These are phyloP conservation scores for Mycena galopus DNA, from an alignment of 768 basidiomycete species.

Conservation along the genomic window DNA sequence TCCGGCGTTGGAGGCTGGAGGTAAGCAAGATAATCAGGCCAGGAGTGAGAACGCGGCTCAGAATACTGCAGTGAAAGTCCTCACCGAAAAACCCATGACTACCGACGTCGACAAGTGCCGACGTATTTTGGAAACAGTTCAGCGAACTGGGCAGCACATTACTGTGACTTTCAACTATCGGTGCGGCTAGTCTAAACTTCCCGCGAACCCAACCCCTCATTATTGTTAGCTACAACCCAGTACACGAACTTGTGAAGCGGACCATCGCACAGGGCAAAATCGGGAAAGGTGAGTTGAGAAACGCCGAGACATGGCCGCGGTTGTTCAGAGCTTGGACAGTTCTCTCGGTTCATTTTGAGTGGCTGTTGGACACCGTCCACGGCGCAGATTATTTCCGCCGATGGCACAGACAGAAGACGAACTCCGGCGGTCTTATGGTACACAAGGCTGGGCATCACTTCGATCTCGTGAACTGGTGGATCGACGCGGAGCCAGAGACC, in stretches of 20 bases:
- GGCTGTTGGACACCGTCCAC: conserved; percentile 66
- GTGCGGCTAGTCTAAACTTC: conserved; percentile 25
- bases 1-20: conserved; percentile 56
- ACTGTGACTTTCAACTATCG: conserved; percentile 61
- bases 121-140: conserved; percentile 58
- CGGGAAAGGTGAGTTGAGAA: conserved; percentile 48
- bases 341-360: conserved; percentile 65
- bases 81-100: conserved; percentile 70
- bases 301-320: not conserved
- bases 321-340: conserved; percentile 41
- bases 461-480: conserved; percentile 69
- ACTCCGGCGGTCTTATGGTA: conserved; percentile 60
- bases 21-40: conserved; percentile 39
- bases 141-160: conserved; percentile 55
- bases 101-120: conserved; percentile 63
- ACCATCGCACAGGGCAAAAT: conserved; percentile 61
- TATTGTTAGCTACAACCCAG: conserved; percentile 56
- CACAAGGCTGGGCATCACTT: conserved; percentile 64
- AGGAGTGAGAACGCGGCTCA: not conserved
- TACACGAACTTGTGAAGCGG: conserved; percentile 63
- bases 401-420: conserved; percentile 61
- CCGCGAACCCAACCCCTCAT: conserved; percentile 4
- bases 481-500: conserved; percentile 57
- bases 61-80: conserved; percentile 52
- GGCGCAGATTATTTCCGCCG: conserved; percentile 67